Evolutionary conservation across 805 yeast species (phyloP).

Genomic region (Lipomyces yamadae): DNA sequence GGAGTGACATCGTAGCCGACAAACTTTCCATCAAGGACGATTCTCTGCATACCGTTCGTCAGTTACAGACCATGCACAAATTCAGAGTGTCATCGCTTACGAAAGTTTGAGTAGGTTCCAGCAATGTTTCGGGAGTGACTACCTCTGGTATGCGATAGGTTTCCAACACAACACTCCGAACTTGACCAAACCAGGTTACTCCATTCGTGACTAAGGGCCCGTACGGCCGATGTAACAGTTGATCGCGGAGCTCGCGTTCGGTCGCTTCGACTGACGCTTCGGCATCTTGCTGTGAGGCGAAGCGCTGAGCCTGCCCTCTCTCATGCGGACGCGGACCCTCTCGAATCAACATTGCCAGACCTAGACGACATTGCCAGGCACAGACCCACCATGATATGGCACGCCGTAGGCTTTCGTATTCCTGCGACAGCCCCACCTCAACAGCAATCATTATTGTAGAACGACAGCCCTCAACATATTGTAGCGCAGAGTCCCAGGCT

Average conservation of each 20-base stretch:
- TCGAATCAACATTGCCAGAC: neutral
- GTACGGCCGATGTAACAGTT: no score
- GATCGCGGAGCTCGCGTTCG: neutral
- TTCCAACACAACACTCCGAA: no score
- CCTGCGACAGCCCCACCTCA: neutral
- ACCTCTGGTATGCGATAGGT: no score
- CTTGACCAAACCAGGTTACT: no score
- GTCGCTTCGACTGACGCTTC: neutral
- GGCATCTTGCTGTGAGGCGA: neutral
- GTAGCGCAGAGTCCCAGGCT: neutral
- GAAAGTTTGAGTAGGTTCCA: no score
- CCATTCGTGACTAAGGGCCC: no score
- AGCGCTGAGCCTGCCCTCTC: neutral
- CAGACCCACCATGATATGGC: slow-evolving; percentile 3
- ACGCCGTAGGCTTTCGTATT: neutral
- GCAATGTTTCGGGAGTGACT: no score
- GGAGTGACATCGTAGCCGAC: no score
- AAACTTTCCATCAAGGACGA: no score
- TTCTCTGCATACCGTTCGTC: no score
- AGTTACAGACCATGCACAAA: no score
- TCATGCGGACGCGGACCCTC: neutral
- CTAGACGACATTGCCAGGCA: neutral
- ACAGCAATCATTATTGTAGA: neutral
- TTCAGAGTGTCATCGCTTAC: no score
- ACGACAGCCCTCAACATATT: neutral